Evolutionary conservation across 1,139 yeast genomes (phyloP).

Genomic region (Protomyces pachydermus): DNA sequence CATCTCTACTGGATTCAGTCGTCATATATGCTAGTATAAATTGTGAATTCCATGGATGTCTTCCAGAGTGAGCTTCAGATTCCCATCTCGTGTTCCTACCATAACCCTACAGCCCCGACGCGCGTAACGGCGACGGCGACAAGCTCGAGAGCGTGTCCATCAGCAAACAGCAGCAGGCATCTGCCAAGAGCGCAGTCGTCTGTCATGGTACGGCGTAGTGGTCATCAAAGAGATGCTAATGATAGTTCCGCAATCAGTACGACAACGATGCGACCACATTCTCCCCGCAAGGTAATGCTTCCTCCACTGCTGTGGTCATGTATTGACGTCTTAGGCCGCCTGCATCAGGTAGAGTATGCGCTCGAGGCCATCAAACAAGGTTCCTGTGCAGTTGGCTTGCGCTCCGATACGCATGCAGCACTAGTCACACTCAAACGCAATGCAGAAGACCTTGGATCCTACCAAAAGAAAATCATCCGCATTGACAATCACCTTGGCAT

Average conservation of each 20-base stretch:
- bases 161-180: too few relatives aligned
- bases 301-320: neutral
- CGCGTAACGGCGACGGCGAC: neutral
- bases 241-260: constrained; percentile 24
- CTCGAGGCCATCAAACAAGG: constrained; percentile 97
- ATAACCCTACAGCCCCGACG: neutral
- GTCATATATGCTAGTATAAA: neutral
- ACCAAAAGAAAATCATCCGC: constrained; percentile 86
- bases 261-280: constrained; percentile 30
- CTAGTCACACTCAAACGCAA: constrained; percentile 90
- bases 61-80: neutral
- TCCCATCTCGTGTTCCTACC: neutral
- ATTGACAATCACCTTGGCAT: constrained; percentile 92
- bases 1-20: neutral
- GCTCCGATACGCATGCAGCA: constrained; percentile 80
- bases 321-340: neutral
- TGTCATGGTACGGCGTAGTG: neutral
- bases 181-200: neutral
- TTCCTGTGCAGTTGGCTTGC: constrained; percentile 91
- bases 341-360: constrained; percentile 68
- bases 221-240: neutral
- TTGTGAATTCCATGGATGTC: neutral
- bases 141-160: neutral
- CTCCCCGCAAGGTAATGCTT: constrained; percentile 29
- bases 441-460: constrained; percentile 95